A percentile compares a stretch with the other conserved stretches of the same genome.
phyloP scores from a whole-genome alignment of 2,329 filamentous ascomycete species.

The Penicillium corylophilum region DNA sequence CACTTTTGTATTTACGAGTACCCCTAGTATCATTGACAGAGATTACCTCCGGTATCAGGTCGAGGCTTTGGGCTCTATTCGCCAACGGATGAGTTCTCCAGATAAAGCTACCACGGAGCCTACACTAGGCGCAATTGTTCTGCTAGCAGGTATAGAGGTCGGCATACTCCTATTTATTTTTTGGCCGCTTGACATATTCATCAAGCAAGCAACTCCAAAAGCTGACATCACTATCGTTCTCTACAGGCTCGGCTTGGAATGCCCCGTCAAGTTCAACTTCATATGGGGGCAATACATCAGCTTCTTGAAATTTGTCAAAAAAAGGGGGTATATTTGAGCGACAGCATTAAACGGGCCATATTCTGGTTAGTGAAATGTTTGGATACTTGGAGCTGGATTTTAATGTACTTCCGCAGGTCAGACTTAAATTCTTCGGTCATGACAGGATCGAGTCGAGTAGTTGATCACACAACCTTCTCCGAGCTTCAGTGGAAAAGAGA shows the following conservation, averaged over 20 bases:
- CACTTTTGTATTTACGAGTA: slow-evolving; percentile 36
- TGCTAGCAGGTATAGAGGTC: slow-evolving; percentile 47
- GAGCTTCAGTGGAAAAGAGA: slow-evolving; percentile 45
- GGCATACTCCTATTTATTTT: slow-evolving; percentile 9
- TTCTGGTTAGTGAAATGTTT: slow-evolving; percentile 40
- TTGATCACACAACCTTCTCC: slow-evolving; percentile 43
- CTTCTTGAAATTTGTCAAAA: slow-evolving; percentile 36
- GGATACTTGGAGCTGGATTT: too few species aligned
- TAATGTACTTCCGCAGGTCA: too few species aligned
- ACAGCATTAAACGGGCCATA: slow-evolving; percentile 47
- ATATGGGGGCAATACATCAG: slow-evolving; percentile 41
- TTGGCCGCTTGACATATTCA: too few species aligned
- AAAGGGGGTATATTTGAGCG: slow-evolving; percentile 31
- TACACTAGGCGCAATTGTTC: slow-evolving; percentile 45
- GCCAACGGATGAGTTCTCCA: slow-evolving; percentile 32
- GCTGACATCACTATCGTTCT: not conserved
- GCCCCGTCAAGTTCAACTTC: slow-evolving; percentile 41
- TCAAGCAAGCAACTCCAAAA: not conserved
- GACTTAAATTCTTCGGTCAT: slow-evolving; percentile 45
- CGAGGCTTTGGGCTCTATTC: slow-evolving; percentile 34
- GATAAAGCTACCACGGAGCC: slow-evolving; percentile 34
- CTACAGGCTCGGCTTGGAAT: slow-evolving; percentile 40
- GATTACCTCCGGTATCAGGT: slow-evolving; percentile 41
- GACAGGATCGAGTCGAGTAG: slow-evolving; percentile 40
- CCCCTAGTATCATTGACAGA: slow-evolving; percentile 7